These are phyloP conservation scores for Trametes gibbosa DNA, from an alignment of 768 basidiomycete genomes.

Conservation along the genomic window DNA sequence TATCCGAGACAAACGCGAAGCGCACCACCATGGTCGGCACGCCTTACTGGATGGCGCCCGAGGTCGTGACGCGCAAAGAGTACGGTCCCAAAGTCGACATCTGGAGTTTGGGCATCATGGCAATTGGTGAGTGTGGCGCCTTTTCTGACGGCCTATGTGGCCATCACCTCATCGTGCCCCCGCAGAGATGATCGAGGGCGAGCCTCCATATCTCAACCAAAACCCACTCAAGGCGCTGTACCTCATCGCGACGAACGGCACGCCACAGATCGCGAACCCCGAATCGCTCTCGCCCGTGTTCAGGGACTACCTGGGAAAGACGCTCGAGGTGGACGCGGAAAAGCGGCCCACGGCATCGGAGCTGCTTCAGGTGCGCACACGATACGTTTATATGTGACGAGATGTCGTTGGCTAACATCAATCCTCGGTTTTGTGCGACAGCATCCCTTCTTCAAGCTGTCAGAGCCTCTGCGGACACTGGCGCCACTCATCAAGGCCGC, in stretches of 20 bases:
- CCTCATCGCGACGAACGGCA: conserved; percentile 97
- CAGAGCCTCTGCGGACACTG: conserved; percentile 83
- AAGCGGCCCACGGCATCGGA: conserved; percentile 85
- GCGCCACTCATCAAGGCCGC: conserved; percentile 92
- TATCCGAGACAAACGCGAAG: conserved; percentile 87
- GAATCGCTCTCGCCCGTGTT: conserved; percentile 73
- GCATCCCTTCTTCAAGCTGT: conserved; percentile 87
- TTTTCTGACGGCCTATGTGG: neutral
- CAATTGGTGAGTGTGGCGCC: conserved; percentile 63
- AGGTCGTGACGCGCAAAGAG: conserved; percentile 96
- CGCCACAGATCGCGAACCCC: conserved; percentile 93
- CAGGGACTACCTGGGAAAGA: conserved; percentile 84
- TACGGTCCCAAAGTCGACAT: conserved; percentile 99
- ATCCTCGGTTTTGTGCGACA: conserved; percentile 35
- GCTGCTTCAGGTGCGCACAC: conserved; percentile 61
- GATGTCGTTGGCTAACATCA: too few species aligned
- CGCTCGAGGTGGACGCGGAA: conserved; percentile 92
- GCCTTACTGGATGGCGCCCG: conserved; percentile 99
- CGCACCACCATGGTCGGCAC: conserved; percentile 98
- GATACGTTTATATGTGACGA: too few species aligned
- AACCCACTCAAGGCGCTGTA: conserved; percentile 96
- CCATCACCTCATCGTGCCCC: neutral
- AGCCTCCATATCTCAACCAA: conserved; percentile 94
- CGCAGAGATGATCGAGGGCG: conserved; percentile 96
- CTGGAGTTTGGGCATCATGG: conserved; percentile 96